Evolutionary conservation across 2,329 filamentous ascomycete species (phyloP).

Genomic region (Septoria petroselini): DNA sequence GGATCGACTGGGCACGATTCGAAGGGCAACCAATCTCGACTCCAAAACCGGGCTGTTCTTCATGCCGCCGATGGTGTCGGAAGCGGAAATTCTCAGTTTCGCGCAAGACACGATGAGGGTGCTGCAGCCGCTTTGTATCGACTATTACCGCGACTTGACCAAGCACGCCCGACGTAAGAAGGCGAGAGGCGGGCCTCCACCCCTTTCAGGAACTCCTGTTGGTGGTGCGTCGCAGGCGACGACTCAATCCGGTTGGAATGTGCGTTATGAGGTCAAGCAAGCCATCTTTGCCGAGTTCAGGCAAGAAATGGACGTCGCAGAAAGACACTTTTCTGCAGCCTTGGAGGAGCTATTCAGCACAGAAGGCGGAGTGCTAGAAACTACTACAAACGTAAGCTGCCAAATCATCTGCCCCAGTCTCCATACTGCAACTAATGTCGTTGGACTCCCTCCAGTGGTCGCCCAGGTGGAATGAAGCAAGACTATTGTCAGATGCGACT

Average conservation of each 20-base stretch:
- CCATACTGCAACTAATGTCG: background rate
- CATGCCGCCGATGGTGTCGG: constrained; percentile 69
- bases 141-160: constrained; percentile 93
- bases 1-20: constrained; percentile 74
- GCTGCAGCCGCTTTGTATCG: constrained; percentile 70
- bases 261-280: constrained; percentile 91
- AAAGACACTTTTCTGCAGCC: constrained; percentile 80
- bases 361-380: constrained; percentile 72
- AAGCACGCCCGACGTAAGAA: constrained; percentile 88
- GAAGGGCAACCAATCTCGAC: constrained; percentile 75
- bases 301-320: constrained; percentile 84
- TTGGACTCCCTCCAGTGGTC: constrained; percentile 59
- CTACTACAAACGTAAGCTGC: constrained; percentile 61
- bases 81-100: constrained; percentile 69
- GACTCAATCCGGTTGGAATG: constrained; percentile 84
- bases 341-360: constrained; percentile 78
- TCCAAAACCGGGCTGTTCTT: constrained; percentile 78
- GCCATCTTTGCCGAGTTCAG: constrained; percentile 89
- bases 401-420: background rate
- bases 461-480: constrained; percentile 86
- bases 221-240: constrained; percentile 80
- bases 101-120: constrained; percentile 69
- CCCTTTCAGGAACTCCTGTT: constrained; percentile 78
- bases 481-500: constrained; percentile 77
- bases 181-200: constrained; percentile 70